phyloP scores from a whole-genome alignment of 768 basidiomycete genomes.

The Psilocybe tampanensis region DNA sequence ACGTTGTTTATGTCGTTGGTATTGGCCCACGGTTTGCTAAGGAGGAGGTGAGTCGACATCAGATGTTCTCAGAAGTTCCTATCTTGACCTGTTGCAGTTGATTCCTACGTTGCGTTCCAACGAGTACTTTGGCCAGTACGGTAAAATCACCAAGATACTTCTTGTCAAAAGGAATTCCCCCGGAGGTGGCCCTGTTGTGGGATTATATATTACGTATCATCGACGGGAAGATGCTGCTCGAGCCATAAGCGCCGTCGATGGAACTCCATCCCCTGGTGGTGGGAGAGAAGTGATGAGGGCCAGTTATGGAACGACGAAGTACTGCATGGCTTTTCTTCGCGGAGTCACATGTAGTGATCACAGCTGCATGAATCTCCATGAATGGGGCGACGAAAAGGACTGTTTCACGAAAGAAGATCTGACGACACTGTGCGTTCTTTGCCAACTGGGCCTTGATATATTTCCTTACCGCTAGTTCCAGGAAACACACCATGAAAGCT shows the following conservation, averaged over 20 bases:
- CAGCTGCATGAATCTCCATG: constrained; percentile 93
- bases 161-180: constrained; percentile 87
- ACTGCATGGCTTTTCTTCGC: constrained; percentile 95
- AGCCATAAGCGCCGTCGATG: constrained; percentile 92
- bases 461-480: constrained; percentile 29
- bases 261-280: constrained; percentile 87
- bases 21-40: constrained; percentile 93
- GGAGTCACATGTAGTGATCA: constrained; percentile 83
- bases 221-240: constrained; percentile 93
- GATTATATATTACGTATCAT: constrained; percentile 96
- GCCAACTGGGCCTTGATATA: constrained; percentile 5
- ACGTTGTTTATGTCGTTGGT: constrained; percentile 94
- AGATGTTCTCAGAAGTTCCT: constrained; percentile 12
- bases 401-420: constrained; percentile 97
- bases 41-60: constrained; percentile 77
- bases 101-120: constrained; percentile 91
- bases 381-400: constrained; percentile 98
- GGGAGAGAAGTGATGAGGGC: constrained; percentile 89
- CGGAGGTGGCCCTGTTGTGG: constrained; percentile 75
- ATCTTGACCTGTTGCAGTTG: constrained; percentile 48
- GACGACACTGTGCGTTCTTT: constrained; percentile 69
- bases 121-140: constrained; percentile 98
- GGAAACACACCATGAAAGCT: constrained; percentile 93
- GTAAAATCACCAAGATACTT: constrained; percentile 95
- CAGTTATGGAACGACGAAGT: constrained; percentile 95